Evolutionary conservation across 805 yeast genomes (phyloP).

Genomic region (Clavispora fructus): DNA sequence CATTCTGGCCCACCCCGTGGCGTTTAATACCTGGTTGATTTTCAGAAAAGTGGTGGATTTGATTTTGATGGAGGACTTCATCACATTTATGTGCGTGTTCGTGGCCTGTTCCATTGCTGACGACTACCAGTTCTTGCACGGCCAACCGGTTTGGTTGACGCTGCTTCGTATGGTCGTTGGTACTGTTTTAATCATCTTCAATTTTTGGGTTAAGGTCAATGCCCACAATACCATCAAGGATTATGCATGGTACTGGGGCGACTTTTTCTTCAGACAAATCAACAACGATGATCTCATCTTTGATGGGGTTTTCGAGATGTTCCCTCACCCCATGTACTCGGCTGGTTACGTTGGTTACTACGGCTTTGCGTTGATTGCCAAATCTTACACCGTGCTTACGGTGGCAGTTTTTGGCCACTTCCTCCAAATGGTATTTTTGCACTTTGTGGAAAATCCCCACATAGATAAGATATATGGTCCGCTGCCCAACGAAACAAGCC

Average conservation of each 20-base stretch:
- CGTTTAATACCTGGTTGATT: slow-evolving; percentile 77
- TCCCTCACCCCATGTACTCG: slow-evolving; percentile 91
- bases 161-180: slow-evolving; percentile 55
- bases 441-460: slow-evolving; percentile 78
- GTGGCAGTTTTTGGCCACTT: slow-evolving; percentile 74
- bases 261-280: slow-evolving; percentile 73
- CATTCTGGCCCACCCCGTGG: slow-evolving; percentile 47
- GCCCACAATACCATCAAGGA: slow-evolving; percentile 87
- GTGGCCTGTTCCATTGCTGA: slow-evolving; percentile 39
- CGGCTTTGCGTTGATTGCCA: slow-evolving; percentile 73
- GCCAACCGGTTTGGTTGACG: slow-evolving; percentile 41
- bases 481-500: slow-evolving; percentile 32
- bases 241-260: slow-evolving; percentile 96
- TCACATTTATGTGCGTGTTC: slow-evolving; percentile 65
- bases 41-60: slow-evolving; percentile 77
- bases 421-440: slow-evolving; percentile 68
- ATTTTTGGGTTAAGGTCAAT: slow-evolving; percentile 79
- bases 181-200: slow-evolving; percentile 57
- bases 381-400: slow-evolving; percentile 62
- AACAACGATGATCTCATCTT: slow-evolving; percentile 63
- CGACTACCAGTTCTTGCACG: slow-evolving; percentile 31
- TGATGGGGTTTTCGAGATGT: slow-evolving; percentile 85
- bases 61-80: slow-evolving; percentile 79
- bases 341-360: slow-evolving; percentile 85
- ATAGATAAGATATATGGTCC: slow-evolving; percentile 74